These are phyloP conservation scores for Euphrasia confusa DNA, from an alignment of 257 asterid genomes.

Conservation along the genomic window DNA sequence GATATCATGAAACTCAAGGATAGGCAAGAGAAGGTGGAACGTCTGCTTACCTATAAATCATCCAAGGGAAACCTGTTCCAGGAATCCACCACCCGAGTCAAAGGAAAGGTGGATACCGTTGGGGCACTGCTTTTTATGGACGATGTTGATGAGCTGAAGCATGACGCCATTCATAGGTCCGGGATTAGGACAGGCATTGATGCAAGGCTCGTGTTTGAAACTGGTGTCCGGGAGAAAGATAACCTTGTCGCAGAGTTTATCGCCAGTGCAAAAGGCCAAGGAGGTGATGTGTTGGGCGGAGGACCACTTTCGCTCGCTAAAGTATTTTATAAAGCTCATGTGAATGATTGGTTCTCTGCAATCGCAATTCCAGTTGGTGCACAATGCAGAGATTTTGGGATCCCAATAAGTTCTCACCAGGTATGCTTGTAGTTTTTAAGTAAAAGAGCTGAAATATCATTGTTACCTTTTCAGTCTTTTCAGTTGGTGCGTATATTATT, in stretches of 20 bases:
- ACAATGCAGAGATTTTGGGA: conserved; percentile 61
- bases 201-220: conserved; percentile 67
- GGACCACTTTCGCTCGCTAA: conserved; percentile 73
- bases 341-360: conserved; percentile 75
- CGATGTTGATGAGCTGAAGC: conserved; percentile 42
- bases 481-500: background rate
- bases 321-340: conserved; percentile 59
- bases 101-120: conserved; percentile 62
- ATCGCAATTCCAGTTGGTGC: conserved; percentile 85
- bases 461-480: background rate
- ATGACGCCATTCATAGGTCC: conserved; percentile 47
- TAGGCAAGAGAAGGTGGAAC: conserved; percentile 91
- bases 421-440: conserved; percentile 23
- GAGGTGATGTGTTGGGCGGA: conserved; percentile 40
- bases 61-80: conserved; percentile 68
- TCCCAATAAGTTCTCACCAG: conserved; percentile 42
- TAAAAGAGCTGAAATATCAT: background rate
- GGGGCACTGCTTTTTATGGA: conserved; percentile 60
- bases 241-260: conserved; percentile 64
- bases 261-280: conserved; percentile 44
- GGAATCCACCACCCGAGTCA: conserved; percentile 63
- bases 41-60: conserved; percentile 50
- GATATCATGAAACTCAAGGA: conserved; percentile 93
- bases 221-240: conserved; percentile 59
- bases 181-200: conserved; percentile 73